These are phyloP conservation scores for Collybia mongolica DNA, from an alignment of 768 basidiomycete genomes.

Conservation along the genomic window DNA sequence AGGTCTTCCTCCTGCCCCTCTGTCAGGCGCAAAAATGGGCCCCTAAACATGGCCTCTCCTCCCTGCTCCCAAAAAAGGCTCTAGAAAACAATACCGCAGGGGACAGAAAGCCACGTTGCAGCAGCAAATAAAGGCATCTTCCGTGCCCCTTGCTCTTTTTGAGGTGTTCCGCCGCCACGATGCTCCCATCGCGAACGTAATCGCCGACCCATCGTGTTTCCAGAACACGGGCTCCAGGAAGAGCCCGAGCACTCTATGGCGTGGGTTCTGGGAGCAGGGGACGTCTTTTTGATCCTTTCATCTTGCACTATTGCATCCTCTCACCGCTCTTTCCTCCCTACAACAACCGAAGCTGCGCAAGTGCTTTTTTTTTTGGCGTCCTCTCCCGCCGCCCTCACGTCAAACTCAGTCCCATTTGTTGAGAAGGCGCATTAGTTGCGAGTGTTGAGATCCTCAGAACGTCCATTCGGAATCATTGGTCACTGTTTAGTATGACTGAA, in stretches of 20 bases:
- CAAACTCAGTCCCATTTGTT: slow-evolving; percentile 1
- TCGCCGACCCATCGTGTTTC: slow-evolving; percentile 19
- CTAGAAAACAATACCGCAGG: neutral
- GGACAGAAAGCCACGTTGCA: neutral
- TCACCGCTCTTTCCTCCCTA: slow-evolving; percentile 15
- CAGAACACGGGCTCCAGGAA: slow-evolving; percentile 25
- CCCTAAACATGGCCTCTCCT: neutral
- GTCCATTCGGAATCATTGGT: neutral
- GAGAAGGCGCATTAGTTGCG: slow-evolving; percentile 3
- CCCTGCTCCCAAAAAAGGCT: neutral
- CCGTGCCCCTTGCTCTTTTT: slow-evolving; percentile 1
- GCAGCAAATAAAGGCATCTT: slow-evolving; percentile 1
- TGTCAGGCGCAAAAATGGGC: neutral
- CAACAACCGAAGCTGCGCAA: slow-evolving; percentile 11
- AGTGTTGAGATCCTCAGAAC: slow-evolving; percentile 2
- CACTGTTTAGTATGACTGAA: slow-evolving; percentile 8
- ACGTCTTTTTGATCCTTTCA: slow-evolving; percentile 19
- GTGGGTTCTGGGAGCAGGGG: slow-evolving; percentile 7
- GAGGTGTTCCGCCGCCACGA: slow-evolving; percentile 5
- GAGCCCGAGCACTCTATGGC: slow-evolving; percentile 27
- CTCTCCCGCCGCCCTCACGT: slow-evolving; percentile 9
- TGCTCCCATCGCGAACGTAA: slow-evolving; percentile 13
- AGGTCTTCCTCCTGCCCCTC: neutral
- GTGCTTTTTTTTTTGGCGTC: slow-evolving; percentile 14
- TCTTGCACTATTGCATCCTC: slow-evolving; percentile 10